Evolutionary conservation across 805 yeast genomes (phyloP), one percentile per base, ranked within the genome.

Genomic region (Starmerella roubikii): DNA sequence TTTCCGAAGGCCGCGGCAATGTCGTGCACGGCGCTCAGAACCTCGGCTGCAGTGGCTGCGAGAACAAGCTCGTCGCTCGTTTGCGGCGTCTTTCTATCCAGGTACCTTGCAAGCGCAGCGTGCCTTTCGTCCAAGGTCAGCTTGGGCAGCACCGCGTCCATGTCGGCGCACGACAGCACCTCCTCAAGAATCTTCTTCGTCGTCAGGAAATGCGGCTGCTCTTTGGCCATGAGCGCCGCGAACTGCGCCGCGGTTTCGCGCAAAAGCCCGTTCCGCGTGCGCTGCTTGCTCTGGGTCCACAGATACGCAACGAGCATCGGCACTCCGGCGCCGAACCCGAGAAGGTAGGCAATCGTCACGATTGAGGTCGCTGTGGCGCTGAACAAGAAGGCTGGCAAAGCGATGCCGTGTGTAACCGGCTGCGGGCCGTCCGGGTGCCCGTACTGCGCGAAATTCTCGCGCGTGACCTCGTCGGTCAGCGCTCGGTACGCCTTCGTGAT

Each of bases 361-460:
- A 78, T 51, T 3, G 78, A 71, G 4, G 93, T 76, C 18, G 76
- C 76, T 41, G 75, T 68, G 31, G 93, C 85, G 47, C 84, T 94
- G 23, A 93, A 81, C 45, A 91, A 67, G 61, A 82, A 84, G 56
- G 79, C 76, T 24, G 99, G 99, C 48, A 91, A 63, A 0, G 97
- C 99, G 58, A 91, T 85, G 45, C 98, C 98, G 57, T 84, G 95
- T 17, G 78, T 65, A 16, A 78, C 69, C 21, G 82, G 82, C 59
- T 83, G 94, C 30, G 93, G 94, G 31, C 98, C 98, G 63, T 91
- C 99, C 4, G 99, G 99, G 57, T 93, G 94, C 35, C 99, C 99
- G 54, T 78, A 91, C 51, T 73, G 76, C 52, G 78, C 64, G 58
- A 72, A 85, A 57, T 91, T 91, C 50, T 81, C 82, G 52, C 74